Evolutionary conservation across 2,329 filamentous ascomycete species (phyloP).

Genomic region (Cylindrodendrum hubeiense): DNA sequence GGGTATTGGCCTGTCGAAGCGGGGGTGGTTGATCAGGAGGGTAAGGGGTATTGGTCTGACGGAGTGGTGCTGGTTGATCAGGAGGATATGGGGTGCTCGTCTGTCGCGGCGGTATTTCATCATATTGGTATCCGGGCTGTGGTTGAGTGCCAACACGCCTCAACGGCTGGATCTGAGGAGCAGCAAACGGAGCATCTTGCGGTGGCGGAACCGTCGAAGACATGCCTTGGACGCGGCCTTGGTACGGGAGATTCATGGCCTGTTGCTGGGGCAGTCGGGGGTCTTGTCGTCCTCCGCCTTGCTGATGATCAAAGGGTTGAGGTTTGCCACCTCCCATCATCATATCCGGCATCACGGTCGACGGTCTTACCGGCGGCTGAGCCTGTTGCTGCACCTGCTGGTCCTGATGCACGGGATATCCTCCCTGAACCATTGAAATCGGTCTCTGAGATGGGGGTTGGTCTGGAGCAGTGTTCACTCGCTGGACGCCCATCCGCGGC

Average conservation of each 20-base stretch:
- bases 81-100: constrained; percentile 3
- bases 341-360: constrained; percentile 40
- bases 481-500: constrained; percentile 35
- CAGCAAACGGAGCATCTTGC: constrained; percentile 31
- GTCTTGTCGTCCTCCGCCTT: constrained; percentile 4
- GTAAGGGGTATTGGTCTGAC: not conserved
- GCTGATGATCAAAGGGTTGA: not conserved
- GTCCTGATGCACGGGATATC: constrained; percentile 8
- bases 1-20: constrained; percentile 1
- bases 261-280: constrained; percentile 16
- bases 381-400: constrained; percentile 2
- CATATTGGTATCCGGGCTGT: constrained; percentile 14
- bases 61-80: not conserved
- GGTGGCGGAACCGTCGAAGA: constrained; percentile 35
- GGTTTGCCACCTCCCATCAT: constrained; percentile 25
- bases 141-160: constrained; percentile 18
- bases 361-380: constrained; percentile 32
- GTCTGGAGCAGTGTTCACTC: constrained; percentile 42
- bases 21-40: constrained; percentile 5
- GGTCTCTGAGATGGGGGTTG: constrained; percentile 35
- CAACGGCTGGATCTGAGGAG: constrained; percentile 29
- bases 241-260: constrained; percentile 28
- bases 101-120: not conserved
- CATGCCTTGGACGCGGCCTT: constrained; percentile 25
- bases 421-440: constrained; percentile 24